These are phyloP conservation scores for Linnemannia hyalina DNA, from an alignment of 192 early-diverging fungal species.

Conservation along the genomic window DNA sequence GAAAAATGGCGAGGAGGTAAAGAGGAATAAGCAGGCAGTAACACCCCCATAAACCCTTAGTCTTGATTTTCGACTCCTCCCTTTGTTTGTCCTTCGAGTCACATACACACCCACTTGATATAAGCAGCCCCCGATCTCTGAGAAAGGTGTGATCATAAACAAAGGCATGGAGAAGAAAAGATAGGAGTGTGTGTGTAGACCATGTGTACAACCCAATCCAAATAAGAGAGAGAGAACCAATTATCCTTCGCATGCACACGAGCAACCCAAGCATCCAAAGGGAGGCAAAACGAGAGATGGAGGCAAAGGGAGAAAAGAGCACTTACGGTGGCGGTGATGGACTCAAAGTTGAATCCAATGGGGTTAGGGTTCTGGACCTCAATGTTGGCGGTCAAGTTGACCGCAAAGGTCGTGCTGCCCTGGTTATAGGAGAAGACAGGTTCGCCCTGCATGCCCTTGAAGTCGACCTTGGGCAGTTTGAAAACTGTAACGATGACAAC, in stretches of 20 bases:
- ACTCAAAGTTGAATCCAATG: conserved; percentile 59
- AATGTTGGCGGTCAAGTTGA: conserved; percentile 54
- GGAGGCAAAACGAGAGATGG: not conserved
- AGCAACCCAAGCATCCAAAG: not conserved
- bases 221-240: not conserved
- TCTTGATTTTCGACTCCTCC: not conserved
- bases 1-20: not conserved
- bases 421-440: conserved; percentile 28
- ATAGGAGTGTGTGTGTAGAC: not conserved
- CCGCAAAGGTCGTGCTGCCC: conserved; percentile 34
- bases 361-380: conserved; percentile 64
- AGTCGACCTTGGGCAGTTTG: conserved; percentile 59
- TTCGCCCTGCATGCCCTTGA: conserved; percentile 20
- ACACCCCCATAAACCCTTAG: not conserved
- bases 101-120: not conserved
- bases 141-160: conserved; percentile 7
- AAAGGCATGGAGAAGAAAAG: not conserved
- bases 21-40: not conserved
- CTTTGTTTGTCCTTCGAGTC: not conserved
- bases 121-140: not conserved
- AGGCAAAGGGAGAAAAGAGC: not conserved
- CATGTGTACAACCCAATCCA: not conserved
- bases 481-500: conserved; percentile 59
- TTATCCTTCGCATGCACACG: not conserved
- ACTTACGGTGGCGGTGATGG: conserved; percentile 64